These are phyloP conservation scores for Lodderomyces parapsilosis DNA, from an alignment of 1,139 yeast species.

Conservation along the genomic window DNA sequence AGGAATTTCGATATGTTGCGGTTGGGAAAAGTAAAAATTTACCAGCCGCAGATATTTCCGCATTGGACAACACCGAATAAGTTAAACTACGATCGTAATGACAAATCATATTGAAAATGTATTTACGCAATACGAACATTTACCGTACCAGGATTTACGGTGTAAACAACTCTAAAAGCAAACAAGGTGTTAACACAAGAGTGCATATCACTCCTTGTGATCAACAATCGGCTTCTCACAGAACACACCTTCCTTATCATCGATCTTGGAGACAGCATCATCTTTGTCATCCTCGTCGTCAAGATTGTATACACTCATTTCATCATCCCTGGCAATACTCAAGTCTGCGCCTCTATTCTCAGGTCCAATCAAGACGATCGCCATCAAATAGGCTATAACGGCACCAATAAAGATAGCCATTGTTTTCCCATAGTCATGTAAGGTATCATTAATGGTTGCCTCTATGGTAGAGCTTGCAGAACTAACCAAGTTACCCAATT, in stretches of 20 bases:
- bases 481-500: conserved; percentile 80
- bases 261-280: conserved; percentile 6
- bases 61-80: background rate
- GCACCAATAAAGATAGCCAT: conserved; percentile 85
- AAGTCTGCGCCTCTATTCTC: conserved; percentile 53
- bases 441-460: conserved; percentile 46
- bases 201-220: conserved; percentile 7
- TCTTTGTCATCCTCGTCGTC: conserved; percentile 9
- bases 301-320: conserved; percentile 9
- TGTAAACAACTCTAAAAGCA: background rate
- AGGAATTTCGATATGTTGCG: background rate
- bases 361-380: conserved; percentile 68
- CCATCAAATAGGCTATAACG: conserved; percentile 61
- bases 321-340: conserved; percentile 25
- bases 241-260: conserved; percentile 6
- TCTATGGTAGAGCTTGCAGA: conserved; percentile 85
- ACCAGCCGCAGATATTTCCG: background rate
- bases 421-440: conserved; percentile 43
- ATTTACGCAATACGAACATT: background rate
- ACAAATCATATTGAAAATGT: background rate
- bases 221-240: conserved; percentile 11
- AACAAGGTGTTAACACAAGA: background rate
- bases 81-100: background rate
- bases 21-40: background rate
- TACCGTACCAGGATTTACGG: no score